Base-by-base conservation (phyloP, 2,329 filamentous ascomycete species). In the Fusarium secorum region DNA sequence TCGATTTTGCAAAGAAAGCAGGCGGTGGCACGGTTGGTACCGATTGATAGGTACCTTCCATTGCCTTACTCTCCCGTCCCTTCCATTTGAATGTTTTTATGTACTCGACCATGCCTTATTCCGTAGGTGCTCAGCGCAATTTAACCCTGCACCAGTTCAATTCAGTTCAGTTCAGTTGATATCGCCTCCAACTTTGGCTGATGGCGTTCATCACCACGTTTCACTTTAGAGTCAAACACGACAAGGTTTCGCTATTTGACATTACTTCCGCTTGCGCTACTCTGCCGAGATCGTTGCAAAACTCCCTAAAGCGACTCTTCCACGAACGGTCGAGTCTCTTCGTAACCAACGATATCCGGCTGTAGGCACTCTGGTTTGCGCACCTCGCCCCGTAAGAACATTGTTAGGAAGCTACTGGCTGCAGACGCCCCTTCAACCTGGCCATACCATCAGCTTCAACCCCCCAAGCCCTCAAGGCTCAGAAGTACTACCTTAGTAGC, bases 291-390 rank as follows among this genome's bases (percentile, higher is more conserved):
- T 64, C 63, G 44, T 53, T 64, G 59, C 60, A 53, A 57, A 55
- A 24, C 42, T 55, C 39, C 45, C 35, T 60, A 61, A 48, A 64
- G 52, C 66, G 64, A 67, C 68, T 72, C 60, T 68, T 68, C 68
- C 68, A 72, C 60, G 60, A 70, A 56, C 69, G 55, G 68, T 59
- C 48, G 55, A 66, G 55, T 61, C 44, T 49, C 60, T 62, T 61
- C 70, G 49, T 39, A 59, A 52, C 65, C 69, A 71, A 72, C 68
- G 64, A 58, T 64, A 71, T 71, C 53, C 68, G 51, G 68, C 45
- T 41, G 53, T 45, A 36, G 39, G 36, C 39, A 33, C 44, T 46
- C 52, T 72, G 48, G 57, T 71, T 66, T 61, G 64, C 56, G 56
- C 69, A 61, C 59, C 53, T 70, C 53, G 57, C 33, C 53, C 60